Conservation (phyloP, 495 filamentous ascomycete genomes). For the Aspergillus wentii region DNA sequence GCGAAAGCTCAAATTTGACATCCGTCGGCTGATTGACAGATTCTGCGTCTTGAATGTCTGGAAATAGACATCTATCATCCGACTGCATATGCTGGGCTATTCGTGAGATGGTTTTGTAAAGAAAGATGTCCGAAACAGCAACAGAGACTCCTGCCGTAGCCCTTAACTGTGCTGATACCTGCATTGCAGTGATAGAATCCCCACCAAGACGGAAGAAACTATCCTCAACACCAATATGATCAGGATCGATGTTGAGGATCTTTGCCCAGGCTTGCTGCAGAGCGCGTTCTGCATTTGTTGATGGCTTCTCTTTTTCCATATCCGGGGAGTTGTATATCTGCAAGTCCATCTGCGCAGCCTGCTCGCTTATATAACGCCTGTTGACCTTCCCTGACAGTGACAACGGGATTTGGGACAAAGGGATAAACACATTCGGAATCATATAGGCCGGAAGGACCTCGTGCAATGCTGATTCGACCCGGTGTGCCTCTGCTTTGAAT, state of each 20-base stretch:
- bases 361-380: background rate
- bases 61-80: too few species aligned
- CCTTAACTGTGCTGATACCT: conserved; percentile 15
- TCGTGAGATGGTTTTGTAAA: conserved; percentile 5
- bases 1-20: too few species aligned
- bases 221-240: conserved; percentile 33
- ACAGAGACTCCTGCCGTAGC: conserved; percentile 8
- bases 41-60: too few species aligned
- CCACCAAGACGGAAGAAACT: conserved; percentile 51
- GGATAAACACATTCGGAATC: conserved; percentile 31
- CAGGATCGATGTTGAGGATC: conserved; percentile 25
- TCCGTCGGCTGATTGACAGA: too few species aligned
- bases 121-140: conserved; percentile 15
- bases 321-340: background rate
- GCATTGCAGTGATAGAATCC: conserved; percentile 55
- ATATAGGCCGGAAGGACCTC: conserved; percentile 33
- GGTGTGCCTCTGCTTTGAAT: too few species aligned
- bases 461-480: too few species aligned
- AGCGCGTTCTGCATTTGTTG: conserved; percentile 1
- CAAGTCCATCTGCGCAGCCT: background rate
- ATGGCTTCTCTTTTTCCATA: background rate
- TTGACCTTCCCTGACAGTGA: background rate
- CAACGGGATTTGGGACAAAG: conserved; percentile 10
- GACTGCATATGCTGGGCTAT: too few species aligned
- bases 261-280: conserved; percentile 28